Conservation (phyloP, 495 filamentous ascomycete genomes). For the Pyrenula aspistea region DNA sequence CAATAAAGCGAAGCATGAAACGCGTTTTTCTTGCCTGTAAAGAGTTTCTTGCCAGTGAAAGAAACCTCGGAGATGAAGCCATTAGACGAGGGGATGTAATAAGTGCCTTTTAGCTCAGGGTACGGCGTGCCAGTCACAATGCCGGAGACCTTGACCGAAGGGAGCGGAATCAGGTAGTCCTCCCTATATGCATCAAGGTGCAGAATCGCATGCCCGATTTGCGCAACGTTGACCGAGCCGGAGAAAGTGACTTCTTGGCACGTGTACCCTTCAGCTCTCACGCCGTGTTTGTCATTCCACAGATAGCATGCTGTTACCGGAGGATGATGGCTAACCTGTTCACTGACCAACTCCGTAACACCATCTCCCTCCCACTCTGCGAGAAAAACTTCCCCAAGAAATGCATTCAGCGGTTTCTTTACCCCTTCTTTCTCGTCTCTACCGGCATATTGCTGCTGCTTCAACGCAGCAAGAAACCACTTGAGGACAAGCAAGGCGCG, state of each 20-base stretch:
- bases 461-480: slow-evolving; percentile 77
- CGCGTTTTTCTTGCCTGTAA: slow-evolving; percentile 69
- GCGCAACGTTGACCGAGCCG: slow-evolving; percentile 69
- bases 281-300: slow-evolving; percentile 56
- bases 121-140: slow-evolving; percentile 66
- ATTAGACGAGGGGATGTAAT: slow-evolving; percentile 58
- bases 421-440: slow-evolving; percentile 67
- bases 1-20: slow-evolving; percentile 59
- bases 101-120: slow-evolving; percentile 58
- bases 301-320: slow-evolving; percentile 76
- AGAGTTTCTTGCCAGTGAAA: slow-evolving; percentile 67
- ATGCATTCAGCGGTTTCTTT: slow-evolving; percentile 76
- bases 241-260: slow-evolving; percentile 72
- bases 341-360: slow-evolving; percentile 45
- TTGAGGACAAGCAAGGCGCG: slow-evolving; percentile 64
- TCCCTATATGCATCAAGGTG: slow-evolving; percentile 39
- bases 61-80: slow-evolving; percentile 68
- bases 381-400: slow-evolving; percentile 68
- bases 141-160: slow-evolving; percentile 69
- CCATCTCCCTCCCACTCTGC: slow-evolving; percentile 65
- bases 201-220: slow-evolving; percentile 67
- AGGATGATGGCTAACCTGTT: slow-evolving; percentile 71
- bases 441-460: slow-evolving; percentile 65
- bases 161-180: slow-evolving; percentile 65
- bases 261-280: slow-evolving; percentile 68